A percentile compares a stretch with the other conserved stretches of the same genome.
Evolutionary conservation across 78 protist genomes (phyloP).

Genomic region (Fonticula alba): DNA sequence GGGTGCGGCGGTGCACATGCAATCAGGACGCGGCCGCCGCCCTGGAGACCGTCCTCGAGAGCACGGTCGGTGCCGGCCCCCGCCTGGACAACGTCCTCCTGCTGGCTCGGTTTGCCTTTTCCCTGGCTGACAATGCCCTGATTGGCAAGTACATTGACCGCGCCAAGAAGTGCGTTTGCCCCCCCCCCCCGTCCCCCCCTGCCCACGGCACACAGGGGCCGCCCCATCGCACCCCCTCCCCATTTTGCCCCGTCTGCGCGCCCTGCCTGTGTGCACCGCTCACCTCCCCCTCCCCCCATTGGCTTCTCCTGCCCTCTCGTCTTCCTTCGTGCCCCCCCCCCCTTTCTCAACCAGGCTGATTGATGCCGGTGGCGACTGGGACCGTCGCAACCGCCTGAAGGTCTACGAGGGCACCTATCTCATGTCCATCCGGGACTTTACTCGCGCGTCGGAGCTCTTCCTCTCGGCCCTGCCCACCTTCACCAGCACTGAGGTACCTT

Average conservation of each 20-base stretch:
- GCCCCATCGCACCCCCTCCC: neutral
- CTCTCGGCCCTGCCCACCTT: slow-evolving; percentile 68
- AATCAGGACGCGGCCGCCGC: no score
- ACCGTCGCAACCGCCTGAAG: slow-evolving; percentile 84
- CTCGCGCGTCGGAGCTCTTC: slow-evolving; percentile 48
- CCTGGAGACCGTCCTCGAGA: no score
- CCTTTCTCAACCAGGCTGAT: slow-evolving; percentile 5
- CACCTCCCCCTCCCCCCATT: neutral
- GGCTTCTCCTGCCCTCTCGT: neutral
- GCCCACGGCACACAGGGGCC: neutral
- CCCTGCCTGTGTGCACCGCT: neutral
- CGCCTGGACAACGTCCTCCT: no score
- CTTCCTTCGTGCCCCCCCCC: neutral
- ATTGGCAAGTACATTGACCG: slow-evolving; percentile 33
- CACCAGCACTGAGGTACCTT: slow-evolving; percentile 18
- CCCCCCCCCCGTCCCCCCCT: neutral
- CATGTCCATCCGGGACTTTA: slow-evolving; percentile 57
- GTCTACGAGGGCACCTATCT: slow-evolving; percentile 67
- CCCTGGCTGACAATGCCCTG: slow-evolving; percentile 53
- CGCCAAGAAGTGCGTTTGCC: slow-evolving; percentile 30
- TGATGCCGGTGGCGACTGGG: slow-evolving; percentile 92
- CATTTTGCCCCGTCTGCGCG: neutral
- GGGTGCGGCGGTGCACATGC: no score
- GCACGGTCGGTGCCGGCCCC: no score
- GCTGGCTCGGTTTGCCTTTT: no score